These are phyloP conservation scores for Carex arenaria DNA, from an alignment of 202 grass and related monocot species.

Conservation along the genomic window DNA sequence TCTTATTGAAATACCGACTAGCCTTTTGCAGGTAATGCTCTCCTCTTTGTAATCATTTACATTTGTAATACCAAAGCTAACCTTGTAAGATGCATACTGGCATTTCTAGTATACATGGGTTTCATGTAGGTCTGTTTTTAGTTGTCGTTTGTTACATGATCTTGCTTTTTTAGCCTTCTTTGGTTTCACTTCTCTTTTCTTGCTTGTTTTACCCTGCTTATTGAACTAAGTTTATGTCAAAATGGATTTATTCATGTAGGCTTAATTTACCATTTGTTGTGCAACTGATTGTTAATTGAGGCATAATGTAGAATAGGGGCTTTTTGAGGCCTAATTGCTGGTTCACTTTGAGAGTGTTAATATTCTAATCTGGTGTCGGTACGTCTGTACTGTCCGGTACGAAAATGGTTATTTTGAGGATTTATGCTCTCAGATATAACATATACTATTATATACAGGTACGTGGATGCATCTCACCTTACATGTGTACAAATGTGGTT, in stretches of 20 bases:
- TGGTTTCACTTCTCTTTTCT: not conserved
- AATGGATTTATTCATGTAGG: not conserved
- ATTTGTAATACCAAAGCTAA: not conserved
- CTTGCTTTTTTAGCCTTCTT: not conserved
- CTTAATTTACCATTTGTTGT: not conserved
- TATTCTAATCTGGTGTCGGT: not conserved
- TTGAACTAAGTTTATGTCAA: not conserved
- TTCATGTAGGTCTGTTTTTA: not conserved
- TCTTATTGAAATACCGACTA: conserved; percentile 69
- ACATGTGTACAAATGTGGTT: conserved; percentile 78
- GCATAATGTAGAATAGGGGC: not conserved
- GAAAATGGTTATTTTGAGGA: not conserved
- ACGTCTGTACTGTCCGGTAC: not conserved
- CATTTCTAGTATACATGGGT: not conserved
- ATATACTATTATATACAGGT: conserved; percentile 36
- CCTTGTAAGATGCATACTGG: not conserved
- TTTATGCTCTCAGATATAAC: not conserved
- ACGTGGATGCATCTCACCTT: conserved; percentile 68
- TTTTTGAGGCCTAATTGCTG: not conserved
- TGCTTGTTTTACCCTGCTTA: not conserved
- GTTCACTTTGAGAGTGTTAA: not conserved
- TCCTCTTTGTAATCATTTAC: not conserved
- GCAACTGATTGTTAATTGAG: not conserved
- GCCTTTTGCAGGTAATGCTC: conserved; percentile 56
- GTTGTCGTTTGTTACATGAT: not conserved